Conservation (phyloP, 768 basidiomycete species). For the Mycena albidolilacea region DNA sequence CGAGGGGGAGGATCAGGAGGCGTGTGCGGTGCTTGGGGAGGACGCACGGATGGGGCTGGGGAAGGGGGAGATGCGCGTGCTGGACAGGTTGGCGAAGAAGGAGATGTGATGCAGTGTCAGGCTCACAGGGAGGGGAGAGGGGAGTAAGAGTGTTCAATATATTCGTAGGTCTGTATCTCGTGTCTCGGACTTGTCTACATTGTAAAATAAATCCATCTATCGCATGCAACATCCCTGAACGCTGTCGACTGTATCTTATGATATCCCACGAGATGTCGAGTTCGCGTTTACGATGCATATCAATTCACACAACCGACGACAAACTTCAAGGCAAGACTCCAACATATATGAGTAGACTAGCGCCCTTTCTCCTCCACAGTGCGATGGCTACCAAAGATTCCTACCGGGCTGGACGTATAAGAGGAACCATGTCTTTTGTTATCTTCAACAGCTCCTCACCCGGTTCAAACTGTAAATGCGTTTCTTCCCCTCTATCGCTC, state of each 20-base stretch:
- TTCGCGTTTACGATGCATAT: no score
- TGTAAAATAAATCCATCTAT: not conserved
- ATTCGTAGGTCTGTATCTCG: not conserved
- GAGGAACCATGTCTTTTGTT: no score
- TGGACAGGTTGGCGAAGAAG: conserved; percentile 27
- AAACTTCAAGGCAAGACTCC: no score
- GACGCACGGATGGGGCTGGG: conserved; percentile 32
- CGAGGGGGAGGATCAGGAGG: conserved; percentile 31
- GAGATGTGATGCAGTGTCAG: not conserved
- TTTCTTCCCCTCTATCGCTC: not conserved
- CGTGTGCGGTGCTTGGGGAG: conserved; percentile 17
- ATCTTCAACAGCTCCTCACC: no score
- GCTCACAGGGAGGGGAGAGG: not conserved
- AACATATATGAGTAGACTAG: no score
- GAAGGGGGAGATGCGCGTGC: not conserved
- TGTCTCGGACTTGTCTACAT: not conserved
- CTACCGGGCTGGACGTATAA: no score
- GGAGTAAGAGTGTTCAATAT: not conserved
- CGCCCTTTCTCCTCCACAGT: no score
- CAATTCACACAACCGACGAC: no score
- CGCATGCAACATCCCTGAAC: no score
- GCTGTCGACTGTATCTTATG: no score
- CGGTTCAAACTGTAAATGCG: not conserved
- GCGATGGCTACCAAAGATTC: no score
- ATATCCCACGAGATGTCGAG: no score